These are phyloP conservation scores for Persicaria tinctoria DNA, from an alignment of 148 eudicot species.

Conservation along the genomic window DNA sequence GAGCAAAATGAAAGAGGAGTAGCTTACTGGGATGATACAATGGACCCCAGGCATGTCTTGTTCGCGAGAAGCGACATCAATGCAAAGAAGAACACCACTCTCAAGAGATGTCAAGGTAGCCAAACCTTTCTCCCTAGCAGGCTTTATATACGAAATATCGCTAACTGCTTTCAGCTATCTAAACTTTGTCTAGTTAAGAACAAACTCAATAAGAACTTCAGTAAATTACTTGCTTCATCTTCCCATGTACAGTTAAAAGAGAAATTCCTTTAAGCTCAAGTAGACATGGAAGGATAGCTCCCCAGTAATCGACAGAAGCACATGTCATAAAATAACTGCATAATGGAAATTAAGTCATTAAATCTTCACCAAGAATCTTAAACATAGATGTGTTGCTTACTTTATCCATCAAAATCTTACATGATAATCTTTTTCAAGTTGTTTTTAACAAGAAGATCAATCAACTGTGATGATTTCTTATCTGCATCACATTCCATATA, in stretches of 20 bases:
- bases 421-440: constrained; percentile 64
- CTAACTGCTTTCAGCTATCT: neutral
- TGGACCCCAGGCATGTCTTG: constrained; percentile 96
- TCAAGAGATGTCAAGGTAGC: constrained; percentile 69
- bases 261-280: constrained; percentile 51
- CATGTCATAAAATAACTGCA: constrained; percentile 92
- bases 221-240: constrained; percentile 78
- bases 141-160: constrained; percentile 28
- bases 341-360: constrained; percentile 6
- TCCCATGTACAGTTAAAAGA: constrained; percentile 72
- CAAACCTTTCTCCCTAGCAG: constrained; percentile 76
- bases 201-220: neutral
- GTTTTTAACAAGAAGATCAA: constrained; percentile 66
- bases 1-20: neutral
- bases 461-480: constrained; percentile 68
- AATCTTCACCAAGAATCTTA: neutral
- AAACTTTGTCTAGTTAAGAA: neutral
- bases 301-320: constrained; percentile 99
- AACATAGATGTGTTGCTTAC: neutral
- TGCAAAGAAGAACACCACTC: constrained; percentile 82
- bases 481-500: constrained; percentile 82
- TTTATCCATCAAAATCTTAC: constrained; percentile 34
- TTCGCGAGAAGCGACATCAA: constrained; percentile 99
- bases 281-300: constrained; percentile 68
- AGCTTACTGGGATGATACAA: constrained; percentile 70